Conservation (phyloP, 2,329 filamentous ascomycete genomes). For the Botrytis medusae region DNA sequence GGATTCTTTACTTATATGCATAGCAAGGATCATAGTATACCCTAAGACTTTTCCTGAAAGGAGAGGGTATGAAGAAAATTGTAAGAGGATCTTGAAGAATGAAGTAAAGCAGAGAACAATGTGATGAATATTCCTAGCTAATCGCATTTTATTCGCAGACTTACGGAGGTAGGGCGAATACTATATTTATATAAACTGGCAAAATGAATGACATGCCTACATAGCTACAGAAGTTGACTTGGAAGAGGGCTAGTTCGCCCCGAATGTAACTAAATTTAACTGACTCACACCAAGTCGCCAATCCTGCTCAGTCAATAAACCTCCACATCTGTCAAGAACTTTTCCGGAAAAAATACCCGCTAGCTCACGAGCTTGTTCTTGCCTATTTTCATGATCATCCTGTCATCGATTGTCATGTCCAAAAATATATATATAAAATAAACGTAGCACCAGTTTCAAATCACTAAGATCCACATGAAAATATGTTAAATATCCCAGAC, state of each 20-base stretch:
- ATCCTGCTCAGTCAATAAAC: not conserved
- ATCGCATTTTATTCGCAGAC: not conserved
- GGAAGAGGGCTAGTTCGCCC: not conserved
- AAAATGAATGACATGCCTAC: not conserved
- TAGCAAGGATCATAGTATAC: too few relatives aligned
- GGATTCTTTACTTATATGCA: not conserved
- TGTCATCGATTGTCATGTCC: not conserved
- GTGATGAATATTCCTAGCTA: not conserved
- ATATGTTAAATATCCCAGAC: rapidly evolving
- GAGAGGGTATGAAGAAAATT: not conserved
- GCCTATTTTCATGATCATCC: not conserved
- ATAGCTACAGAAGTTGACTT: not conserved
- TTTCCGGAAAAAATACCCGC: not conserved
- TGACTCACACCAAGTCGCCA: not conserved
- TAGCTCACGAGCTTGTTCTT: too few relatives aligned
- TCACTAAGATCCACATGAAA: not conserved
- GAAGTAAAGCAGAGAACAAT: not conserved
- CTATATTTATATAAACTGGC: not conserved
- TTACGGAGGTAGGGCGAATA: not conserved
- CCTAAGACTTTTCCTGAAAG: not conserved
- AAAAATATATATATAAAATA: not conserved
- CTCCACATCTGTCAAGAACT: not conserved
- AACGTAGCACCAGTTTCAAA: not conserved
- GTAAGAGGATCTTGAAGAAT: not conserved
- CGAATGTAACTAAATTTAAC: not conserved